A percentile compares a stretch with the other conserved stretches of the same genome.
Evolutionary conservation across 495 filamentous ascomycete species (phyloP).

Genomic region (Letharia columbiana): DNA sequence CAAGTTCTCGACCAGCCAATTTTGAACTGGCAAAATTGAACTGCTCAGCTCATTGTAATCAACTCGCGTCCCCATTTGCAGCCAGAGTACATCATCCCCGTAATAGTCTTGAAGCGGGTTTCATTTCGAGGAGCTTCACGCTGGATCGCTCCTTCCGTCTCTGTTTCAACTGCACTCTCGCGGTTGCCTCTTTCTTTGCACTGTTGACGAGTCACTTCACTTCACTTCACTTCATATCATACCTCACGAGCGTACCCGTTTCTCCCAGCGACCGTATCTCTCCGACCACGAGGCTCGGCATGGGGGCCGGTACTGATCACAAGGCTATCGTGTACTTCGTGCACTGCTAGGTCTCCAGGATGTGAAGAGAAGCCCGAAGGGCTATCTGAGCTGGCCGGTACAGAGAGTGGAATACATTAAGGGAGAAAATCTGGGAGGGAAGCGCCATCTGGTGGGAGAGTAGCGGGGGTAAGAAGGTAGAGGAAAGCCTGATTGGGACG

Average conservation of each 20-base stretch:
- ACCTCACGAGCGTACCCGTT: not conserved
- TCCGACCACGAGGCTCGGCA: not conserved
- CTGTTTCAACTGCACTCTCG: not conserved
- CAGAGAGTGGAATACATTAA: conserved; percentile 60
- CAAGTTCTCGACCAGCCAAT: not conserved
- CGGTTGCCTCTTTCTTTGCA: not conserved
- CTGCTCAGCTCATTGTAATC: not conserved
- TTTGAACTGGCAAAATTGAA: not conserved
- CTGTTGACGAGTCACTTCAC: not conserved
- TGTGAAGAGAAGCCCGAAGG: not conserved
- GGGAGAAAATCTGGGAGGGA: conserved; percentile 56
- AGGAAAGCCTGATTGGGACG: conserved; percentile 53
- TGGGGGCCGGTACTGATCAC: not conserved
- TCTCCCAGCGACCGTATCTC: not conserved
- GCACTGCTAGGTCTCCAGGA: not conserved
- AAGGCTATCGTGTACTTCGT: not conserved
- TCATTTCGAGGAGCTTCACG: not conserved
- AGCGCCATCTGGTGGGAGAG: conserved; percentile 84
- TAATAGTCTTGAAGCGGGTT: not conserved
- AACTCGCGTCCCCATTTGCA: not conserved
- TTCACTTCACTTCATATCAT: not conserved
- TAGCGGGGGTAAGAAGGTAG: conserved; percentile 56
- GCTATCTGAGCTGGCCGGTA: conserved; percentile 38
- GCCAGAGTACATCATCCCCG: too few species aligned
- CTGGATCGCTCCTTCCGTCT: not conserved